Evolutionary conservation across 1,284 basidiomycete genomes (phyloP), one percentile per base, ranked within the genome.

Genomic region (Microbotryomycetes sp.): DNA sequence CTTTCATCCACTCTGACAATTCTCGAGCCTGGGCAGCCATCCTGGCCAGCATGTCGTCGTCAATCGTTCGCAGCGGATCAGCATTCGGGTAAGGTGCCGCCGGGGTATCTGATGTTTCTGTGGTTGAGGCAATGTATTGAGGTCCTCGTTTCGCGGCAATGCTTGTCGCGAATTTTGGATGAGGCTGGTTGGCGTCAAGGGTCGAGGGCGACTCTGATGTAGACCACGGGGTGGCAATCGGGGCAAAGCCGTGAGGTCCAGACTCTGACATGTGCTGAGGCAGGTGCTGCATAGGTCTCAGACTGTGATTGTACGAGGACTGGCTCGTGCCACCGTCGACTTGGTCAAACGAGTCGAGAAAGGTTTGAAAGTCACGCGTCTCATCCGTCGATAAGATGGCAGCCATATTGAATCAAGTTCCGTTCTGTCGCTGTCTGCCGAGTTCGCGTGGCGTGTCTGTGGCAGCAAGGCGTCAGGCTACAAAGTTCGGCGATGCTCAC

Each of bases 21-120:
- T 62, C 60, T 3, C n/a, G n/a, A 18, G 56, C 48, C 18, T 62
- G 60, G 30, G 45, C 52, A 9, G 52, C 57, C 57, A 59, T 62
- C 11, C 57, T 31, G 9, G 28, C 47, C 21, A 52, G 60, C 49
- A 51, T 62, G 13, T 31, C 18, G 15, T 45, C 47, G 2, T 58
- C 60, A n/a, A 41, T 23, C 7, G 15, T 6, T 21, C 46, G n/a
- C 24, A 50, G 23, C 16, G 27, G 50, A 4, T 9, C 29, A 9
- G 11, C 26, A 26, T 52, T 29, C 7, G 50, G 29, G 50, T 52
- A 52, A 52, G 50, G 23, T 13, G 15, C 18, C 6, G 50, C n/a
- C 7, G 9, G 46, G 13, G 3, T 29, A 18, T 5, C 9, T 1
- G 50, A 28, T 27, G 24, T n/a, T 24, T 24, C n/a, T 52, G 50